Evolutionary conservation across 192 early-diverging fungal genomes (phyloP).

Genomic region (Backusella australiensis): DNA sequence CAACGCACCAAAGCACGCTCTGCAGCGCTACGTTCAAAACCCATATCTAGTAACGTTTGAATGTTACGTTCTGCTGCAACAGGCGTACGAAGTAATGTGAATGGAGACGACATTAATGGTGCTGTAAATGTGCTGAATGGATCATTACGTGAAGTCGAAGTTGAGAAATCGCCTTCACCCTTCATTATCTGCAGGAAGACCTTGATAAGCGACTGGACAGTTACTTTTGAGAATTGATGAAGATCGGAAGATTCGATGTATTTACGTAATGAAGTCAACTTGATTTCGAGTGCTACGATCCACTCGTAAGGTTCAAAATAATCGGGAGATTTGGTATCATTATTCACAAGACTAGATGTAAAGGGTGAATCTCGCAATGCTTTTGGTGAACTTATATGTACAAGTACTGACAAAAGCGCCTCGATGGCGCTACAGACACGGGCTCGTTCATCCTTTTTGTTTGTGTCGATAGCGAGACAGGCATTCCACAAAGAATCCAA

Average conservation of each 20-base stretch:
- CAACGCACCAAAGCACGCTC: constrained; percentile 76
- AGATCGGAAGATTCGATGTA: constrained; percentile 67
- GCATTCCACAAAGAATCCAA: constrained; percentile 50
- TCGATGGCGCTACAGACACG: constrained; percentile 53
- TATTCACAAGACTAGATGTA: constrained; percentile 52
- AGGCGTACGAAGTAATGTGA: constrained; percentile 27
- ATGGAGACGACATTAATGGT: constrained; percentile 20
- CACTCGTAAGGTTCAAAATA: constrained; percentile 76
- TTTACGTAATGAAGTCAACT: constrained; percentile 54
- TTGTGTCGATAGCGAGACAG: constrained; percentile 15
- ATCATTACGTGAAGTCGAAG: constrained; percentile 21
- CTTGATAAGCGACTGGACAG: constrained; percentile 59
- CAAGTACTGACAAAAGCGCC: constrained; percentile 58
- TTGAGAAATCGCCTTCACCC: constrained; percentile 66
- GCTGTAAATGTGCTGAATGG: constrained; percentile 2
- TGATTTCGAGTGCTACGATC: constrained; percentile 60
- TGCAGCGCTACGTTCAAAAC: constrained; percentile 76
- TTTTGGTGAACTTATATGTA: constrained; percentile 67
- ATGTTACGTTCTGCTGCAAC: constrained; percentile 64
- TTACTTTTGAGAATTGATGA: constrained; percentile 44
- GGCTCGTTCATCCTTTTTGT: constrained; percentile 34
- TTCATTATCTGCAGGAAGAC: constrained; percentile 68
- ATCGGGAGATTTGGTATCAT: constrained; percentile 49
- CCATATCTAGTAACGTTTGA: constrained; percentile 82
- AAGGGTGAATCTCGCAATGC: constrained; percentile 73